Evolutionary conservation across 306 rosid species (phyloP).

Genomic region (Prunus mira): DNA sequence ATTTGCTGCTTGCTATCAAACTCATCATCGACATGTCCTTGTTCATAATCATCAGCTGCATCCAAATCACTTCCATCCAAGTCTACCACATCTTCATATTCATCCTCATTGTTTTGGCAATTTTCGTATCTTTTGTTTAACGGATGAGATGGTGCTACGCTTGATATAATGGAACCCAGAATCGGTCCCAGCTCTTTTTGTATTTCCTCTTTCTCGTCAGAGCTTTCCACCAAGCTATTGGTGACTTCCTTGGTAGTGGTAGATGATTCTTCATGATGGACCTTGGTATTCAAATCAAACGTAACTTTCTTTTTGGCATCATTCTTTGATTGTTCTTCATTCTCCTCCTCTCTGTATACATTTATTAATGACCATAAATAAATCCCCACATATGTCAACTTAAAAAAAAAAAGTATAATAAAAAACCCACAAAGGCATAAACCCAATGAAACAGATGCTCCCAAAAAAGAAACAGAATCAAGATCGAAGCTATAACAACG

Average conservation of each 20-base stretch:
- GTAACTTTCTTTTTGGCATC: slow-evolving; percentile 21
- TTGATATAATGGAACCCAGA: slow-evolving; percentile 9
- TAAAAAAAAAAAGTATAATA: background rate
- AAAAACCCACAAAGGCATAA: background rate
- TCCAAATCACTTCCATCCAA: slow-evolving; percentile 11
- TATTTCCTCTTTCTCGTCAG: slow-evolving; percentile 24
- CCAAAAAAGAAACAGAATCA: background rate
- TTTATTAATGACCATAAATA: background rate
- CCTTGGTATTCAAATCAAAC: slow-evolving; percentile 22
- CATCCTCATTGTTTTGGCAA: slow-evolving; percentile 25
- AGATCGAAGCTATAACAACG: background rate
- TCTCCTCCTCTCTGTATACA: slow-evolving; percentile 35
- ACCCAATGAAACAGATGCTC: background rate
- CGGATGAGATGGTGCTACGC: slow-evolving; percentile 1
- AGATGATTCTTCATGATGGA: slow-evolving; percentile 10
- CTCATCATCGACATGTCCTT: background rate
- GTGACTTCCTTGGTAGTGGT: slow-evolving; percentile 14
- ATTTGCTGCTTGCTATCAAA: background rate
- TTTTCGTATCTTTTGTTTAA: slow-evolving; percentile 25
- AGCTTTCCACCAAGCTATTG: slow-evolving; percentile 19
- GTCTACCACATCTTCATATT: slow-evolving; percentile 12
- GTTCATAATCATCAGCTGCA: slow-evolving; percentile 2
- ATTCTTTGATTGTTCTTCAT: slow-evolving; percentile 29
- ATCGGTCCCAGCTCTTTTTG: slow-evolving; percentile 2
- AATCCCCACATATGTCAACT: background rate